Base-by-base conservation (phyloP, 1,284 basidiomycete genomes). In the Apiotrichum sp. region DNA sequence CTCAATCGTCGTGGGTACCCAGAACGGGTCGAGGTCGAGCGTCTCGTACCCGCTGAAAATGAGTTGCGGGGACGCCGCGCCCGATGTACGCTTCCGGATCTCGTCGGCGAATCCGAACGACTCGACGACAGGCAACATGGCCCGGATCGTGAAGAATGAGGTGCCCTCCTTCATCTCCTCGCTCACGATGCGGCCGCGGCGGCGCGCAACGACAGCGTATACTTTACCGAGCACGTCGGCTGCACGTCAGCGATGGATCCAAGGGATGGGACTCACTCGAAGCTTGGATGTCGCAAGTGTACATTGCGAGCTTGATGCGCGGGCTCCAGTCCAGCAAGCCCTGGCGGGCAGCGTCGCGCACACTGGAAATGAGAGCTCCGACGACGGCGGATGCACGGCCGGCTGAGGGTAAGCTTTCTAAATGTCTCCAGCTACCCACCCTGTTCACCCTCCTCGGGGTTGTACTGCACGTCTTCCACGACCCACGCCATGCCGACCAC, bases 91-190 rank as follows among this genome's bases (percentile, higher is more conserved):
- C 71, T 93, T 98, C 51, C 96, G 85, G 65, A 99, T 96, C 69
- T 98, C 93, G 75, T 96, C 92, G 29, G 93, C 91, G 70, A 99
- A 98, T 0, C 96, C 95, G 71, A 98, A 98, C 75, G 87, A 89
- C 75, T 98, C 95, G 11, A 96, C 89, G 3, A 98, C 93, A 3
- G 96, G 95, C n/a, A 98, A 76, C 59, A 93, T 78, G 0, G 93
- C 88, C 6, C 86, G 84, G 35, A 98, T 86, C 5, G 87, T 93
- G 78, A 98, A 98, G 77, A 97, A 96, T 0, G 87, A 83, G 0
- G 93, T 98, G 0, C 96, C 93, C 71, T 98, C 93, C 73, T 95
- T 97, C 91, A 98, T 97, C 75, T 98, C 96, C 73, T 98, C 96
- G 7, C 89, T 87, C 7, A 95, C 84, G 62, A 99, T 95, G 52